Conservation (phyloP, 306 rosid species). For the Sophora flavescens region DNA sequence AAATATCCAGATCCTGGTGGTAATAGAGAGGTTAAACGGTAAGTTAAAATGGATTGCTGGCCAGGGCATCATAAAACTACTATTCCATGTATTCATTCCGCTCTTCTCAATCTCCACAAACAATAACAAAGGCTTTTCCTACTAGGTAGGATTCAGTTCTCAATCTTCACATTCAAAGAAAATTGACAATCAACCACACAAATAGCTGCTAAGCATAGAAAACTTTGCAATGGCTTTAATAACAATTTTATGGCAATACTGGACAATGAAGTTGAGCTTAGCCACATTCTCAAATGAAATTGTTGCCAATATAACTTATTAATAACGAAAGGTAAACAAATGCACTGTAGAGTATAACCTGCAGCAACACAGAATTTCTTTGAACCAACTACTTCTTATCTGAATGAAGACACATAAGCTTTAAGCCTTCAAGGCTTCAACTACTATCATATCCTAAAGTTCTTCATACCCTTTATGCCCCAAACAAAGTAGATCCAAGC, state of each 20-base stretch:
- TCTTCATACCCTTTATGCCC: not conserved
- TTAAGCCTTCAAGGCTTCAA: no score
- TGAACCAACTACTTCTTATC: conserved; percentile 1
- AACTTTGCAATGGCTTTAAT: not conserved
- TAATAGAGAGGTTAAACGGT: conserved; percentile 8
- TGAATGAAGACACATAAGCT: not conserved
- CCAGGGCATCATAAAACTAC: not conserved
- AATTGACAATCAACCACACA: not conserved
- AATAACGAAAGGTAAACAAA: not conserved
- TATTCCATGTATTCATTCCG: not conserved
- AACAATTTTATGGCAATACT: not conserved
- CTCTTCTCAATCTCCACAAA: not conserved
- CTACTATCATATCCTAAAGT: not conserved
- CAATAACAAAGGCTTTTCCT: no score
- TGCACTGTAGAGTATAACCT: not conserved
- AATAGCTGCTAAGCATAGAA: not conserved
- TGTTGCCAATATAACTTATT: conserved; percentile 21
- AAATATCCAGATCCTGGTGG: conserved; percentile 1
- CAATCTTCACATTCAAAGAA: not conserved
- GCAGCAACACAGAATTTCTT: not conserved
- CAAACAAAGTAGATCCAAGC: not conserved
- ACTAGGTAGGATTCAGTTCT: not conserved
- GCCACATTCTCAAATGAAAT: conserved; percentile 10
- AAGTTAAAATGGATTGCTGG: not conserved
- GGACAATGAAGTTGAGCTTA: not conserved